Evolutionary conservation across 805 yeast genomes (phyloP), one percentile per base, ranked within the genome.

Genomic region (Candida ovalis): DNA sequence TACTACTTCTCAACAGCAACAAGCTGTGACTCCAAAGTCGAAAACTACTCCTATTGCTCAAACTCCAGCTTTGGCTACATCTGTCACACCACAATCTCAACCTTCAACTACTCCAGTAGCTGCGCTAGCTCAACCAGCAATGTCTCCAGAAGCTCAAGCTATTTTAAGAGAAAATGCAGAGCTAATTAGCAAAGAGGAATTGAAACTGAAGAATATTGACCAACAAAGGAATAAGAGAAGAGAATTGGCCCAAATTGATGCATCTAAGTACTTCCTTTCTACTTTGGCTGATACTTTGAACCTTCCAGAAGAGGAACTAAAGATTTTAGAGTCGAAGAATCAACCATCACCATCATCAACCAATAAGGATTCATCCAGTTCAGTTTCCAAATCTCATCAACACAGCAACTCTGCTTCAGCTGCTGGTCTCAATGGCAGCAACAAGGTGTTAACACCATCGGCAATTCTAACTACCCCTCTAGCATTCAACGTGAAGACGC

Each of bases 281-380:
- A 74, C 81, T 1, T 64, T 80, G 46, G 73, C 80, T 8, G 78
- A 79, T 58, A 63, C 76, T 33, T 64, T 79, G 50, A 78, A 74
- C 38, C 56, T 79, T 23, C 73, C 72, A 8, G 77, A 71, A 12
- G 68, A 70, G 32, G 70, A 66, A 47, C 55, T 50, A 12, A 61
- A 59, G 24, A 48, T 68, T 15, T 49, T 61, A 21, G 62, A 64
- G 42, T 42, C 52, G n/a, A 48, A 56, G 12, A 51, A 54, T 24
- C 27, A 25, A 9, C 15, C 44, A n/a, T 33, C 24, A 6, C 39
- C 38, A 17, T 32, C 30, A 23, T 42, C 27, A n/a, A 42, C 48
- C 2, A 43, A 49, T 15, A 22, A 45, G 35, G 28, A 39, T 17
- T 19, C 22, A n/a, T 15, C 18, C 43, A 47, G 51, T 17, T 23